Evolutionary conservation across 2,329 filamentous ascomycete species (phyloP), one percentile per base, ranked within the genome.

Genomic region (Fusarium torreyae): DNA sequence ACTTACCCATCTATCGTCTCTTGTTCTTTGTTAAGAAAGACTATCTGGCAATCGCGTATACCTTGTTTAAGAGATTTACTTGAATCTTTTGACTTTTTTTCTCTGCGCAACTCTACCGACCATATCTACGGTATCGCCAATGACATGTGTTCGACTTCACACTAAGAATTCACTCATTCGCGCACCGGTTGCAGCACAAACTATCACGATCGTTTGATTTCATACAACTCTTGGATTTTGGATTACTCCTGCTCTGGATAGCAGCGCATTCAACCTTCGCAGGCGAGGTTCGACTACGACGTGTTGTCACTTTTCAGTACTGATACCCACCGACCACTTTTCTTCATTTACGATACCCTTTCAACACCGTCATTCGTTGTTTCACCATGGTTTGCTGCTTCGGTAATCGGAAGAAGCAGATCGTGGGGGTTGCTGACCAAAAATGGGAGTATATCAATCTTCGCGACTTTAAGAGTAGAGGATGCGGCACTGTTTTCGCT

Each of bases 391-490:
- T 87, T 72, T 92, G 90, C 72, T 92, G 90, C 77, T 84, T 88
- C 72, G 87, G 88, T 68, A 87, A 89, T 71, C 82, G 86, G 52
- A 84, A 84, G 59, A 91, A 92, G 77, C 78, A 84, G 77, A 86
- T 85, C 70, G 86, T 91, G 68, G 87, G 95, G 67, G 86, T 88
- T 68, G 90, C 92, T 63, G 95, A 98, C 81, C 93, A 96, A 82
- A 92, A 94, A 85, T 98, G 95, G 95, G 93, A 94, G 76, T 97
- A 94, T 78, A 94, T 98, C 78, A 88, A 81, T 72, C 81, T 88
- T 54, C 79, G 83, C 59, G 95, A 98, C 80, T 98, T 98, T 86
- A 94, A 91, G 78, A 91, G 92, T 4, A 89, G 87, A 31, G 95
- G 93, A 15, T 94, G 92, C 78, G 90, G 92, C 71, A 87, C 92